Conservation (phyloP, 371 early-diverging fungal genomes). For the Sporodiniella umbellata region DNA sequence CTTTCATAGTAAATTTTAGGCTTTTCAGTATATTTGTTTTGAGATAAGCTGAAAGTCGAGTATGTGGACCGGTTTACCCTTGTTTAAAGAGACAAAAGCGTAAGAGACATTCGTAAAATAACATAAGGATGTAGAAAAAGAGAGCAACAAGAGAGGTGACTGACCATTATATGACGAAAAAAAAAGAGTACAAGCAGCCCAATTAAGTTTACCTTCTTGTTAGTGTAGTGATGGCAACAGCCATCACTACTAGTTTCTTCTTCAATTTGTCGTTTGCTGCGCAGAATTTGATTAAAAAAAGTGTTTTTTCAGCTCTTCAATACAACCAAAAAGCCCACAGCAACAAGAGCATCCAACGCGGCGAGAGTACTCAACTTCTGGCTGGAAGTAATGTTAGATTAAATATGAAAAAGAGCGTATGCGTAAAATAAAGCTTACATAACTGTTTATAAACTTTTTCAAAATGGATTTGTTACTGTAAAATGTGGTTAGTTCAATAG, state of each 20-base stretch:
- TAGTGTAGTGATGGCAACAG: constrained; percentile 1
- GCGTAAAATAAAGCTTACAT: neutral
- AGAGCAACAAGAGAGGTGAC: constrained; percentile 3
- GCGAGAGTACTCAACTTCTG: constrained; percentile 1
- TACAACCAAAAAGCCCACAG: constrained; percentile 1
- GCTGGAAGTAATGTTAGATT: constrained; percentile 7
- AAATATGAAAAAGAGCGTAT: constrained; percentile 6
- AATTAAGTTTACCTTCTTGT: constrained; percentile 15
- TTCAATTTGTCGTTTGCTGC: constrained; percentile 4
- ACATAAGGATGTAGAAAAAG: constrained; percentile 1
- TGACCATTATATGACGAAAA: constrained; percentile 11
- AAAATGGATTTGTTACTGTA: constrained; percentile 3
- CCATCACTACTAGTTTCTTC: constrained; percentile 4
- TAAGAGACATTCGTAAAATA: constrained; percentile 10
- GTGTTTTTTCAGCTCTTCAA: constrained; percentile 3
- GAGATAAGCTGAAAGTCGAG: constrained; percentile 11
- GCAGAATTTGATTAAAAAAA: constrained; percentile 6
- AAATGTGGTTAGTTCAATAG: constrained; percentile 5
- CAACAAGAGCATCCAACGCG: constrained; percentile 7
- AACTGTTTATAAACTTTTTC: constrained; percentile 4
- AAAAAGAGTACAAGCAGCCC: constrained; percentile 9
- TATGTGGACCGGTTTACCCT: constrained; percentile 10
- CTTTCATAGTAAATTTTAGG: constrained; percentile 10
- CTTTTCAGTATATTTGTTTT: constrained; percentile 10
- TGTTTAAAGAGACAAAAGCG: constrained; percentile 8